Evolutionary conservation across 805 yeast species (phyloP).

Genomic region (Pichia kluyveri): DNA sequence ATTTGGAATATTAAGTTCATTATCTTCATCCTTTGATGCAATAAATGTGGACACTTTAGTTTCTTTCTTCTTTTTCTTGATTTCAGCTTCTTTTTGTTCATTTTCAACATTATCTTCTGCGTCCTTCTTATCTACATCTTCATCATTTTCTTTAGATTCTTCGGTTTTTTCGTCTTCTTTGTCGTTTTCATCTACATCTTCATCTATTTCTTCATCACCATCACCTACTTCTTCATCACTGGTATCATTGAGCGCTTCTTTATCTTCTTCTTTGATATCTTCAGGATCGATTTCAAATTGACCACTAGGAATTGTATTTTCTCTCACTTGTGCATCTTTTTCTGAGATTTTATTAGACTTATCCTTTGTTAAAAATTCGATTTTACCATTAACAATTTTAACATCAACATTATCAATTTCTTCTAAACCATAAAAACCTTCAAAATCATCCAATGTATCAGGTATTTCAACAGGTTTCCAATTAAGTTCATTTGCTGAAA

Average conservation of each 20-base stretch:
- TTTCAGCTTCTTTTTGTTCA: neutral
- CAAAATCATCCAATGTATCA: constrained; percentile 76
- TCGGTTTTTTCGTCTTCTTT: neutral
- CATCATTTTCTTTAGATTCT: neutral
- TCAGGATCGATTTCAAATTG: constrained; percentile 16
- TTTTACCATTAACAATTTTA: constrained; percentile 58
- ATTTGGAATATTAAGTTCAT: constrained; percentile 11
- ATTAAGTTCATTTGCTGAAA: constrained; percentile 35
- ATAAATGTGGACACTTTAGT: constrained; percentile 5
- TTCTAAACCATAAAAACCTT: constrained; percentile 87
- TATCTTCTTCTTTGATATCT: constrained; percentile 15
- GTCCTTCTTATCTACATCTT: too few species aligned
- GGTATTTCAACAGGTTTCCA: constrained; percentile 86
- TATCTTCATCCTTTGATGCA: constrained; percentile 10
- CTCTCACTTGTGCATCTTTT: constrained; percentile 18
- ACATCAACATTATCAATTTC: constrained; percentile 92
- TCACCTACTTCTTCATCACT: constrained; percentile 6
- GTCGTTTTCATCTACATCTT: constrained; percentile 1
- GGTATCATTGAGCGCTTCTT: constrained; percentile 12
- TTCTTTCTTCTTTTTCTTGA: constrained; percentile 5
- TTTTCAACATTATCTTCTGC: neutral
- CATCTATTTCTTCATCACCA: neutral
- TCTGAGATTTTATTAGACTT: constrained; percentile 12
- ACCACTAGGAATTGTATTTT: constrained; percentile 17
- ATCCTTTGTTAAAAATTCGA: constrained; percentile 44